Percentiles rank a stretch among this genome's conserved stretches.
Evolutionary conservation across 331 rosid species (phyloP).

Genomic region (Malus hybrid): DNA sequence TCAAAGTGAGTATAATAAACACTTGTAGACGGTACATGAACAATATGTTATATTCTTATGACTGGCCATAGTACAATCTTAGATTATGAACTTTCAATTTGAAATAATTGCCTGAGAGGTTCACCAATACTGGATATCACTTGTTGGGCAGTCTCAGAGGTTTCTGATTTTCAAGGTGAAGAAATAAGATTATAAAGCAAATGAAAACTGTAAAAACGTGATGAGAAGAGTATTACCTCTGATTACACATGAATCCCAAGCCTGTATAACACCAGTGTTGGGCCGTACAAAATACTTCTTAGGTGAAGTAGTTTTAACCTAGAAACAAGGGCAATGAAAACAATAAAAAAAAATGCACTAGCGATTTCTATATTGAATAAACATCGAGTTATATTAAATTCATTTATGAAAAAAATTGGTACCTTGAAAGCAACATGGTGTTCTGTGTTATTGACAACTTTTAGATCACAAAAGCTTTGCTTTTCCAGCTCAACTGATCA

Average conservation of each 20-base stretch:
- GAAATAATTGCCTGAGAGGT: neutral
- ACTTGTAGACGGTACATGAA: constrained; percentile 3
- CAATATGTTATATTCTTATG: constrained; percentile 7
- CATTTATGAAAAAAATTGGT: neutral
- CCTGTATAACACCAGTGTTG: constrained; percentile 73
- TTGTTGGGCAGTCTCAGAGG: neutral
- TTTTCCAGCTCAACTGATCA: constrained; percentile 83
- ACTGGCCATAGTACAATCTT: constrained; percentile 1
- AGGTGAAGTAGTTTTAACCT: constrained; percentile 99
- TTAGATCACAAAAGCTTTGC: constrained; percentile 83
- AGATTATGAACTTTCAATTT: neutral
- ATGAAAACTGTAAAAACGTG: neutral
- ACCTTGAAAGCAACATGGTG: constrained; percentile 91
- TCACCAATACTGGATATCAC: neutral
- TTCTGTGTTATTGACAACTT: constrained; percentile 67
- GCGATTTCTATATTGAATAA: neutral
- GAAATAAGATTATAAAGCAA: neutral
- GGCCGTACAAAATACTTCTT: constrained; percentile 97
- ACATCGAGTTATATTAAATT: neutral
- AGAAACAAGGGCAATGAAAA: constrained; percentile 6
- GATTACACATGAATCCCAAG: constrained; percentile 79
- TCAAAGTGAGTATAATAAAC: neutral
- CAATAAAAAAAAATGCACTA: neutral
- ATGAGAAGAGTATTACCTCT: constrained; percentile 54
- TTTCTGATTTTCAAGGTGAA: neutral